These are phyloP conservation scores for Sugiyamaella japonica DNA, from an alignment of 1,139 yeast genomes.

Conservation along the genomic window DNA sequence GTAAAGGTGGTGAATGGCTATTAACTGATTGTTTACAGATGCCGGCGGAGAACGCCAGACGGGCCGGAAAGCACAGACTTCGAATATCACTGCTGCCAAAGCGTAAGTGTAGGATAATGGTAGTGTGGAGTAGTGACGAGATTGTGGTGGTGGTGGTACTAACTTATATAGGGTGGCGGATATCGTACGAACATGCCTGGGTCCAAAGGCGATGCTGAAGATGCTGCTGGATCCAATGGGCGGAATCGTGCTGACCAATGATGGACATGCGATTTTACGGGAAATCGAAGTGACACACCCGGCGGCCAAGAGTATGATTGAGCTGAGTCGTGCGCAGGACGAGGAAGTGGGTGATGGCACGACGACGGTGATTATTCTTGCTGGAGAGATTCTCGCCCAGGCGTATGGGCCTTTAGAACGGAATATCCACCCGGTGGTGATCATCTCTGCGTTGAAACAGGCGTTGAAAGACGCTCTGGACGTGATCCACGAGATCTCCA, in stretches of 20 bases:
- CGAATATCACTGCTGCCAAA: constrained; percentile 97
- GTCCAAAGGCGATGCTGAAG: constrained; percentile 99
- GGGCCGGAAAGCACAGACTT: constrained; percentile 95
- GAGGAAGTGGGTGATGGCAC: constrained; percentile 99
- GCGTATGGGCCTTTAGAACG: constrained; percentile 90
- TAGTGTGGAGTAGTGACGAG: constrained; percentile 2
- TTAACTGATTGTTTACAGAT: constrained; percentile 39
- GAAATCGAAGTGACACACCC: constrained; percentile 97
- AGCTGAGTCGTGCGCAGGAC: constrained; percentile 94
- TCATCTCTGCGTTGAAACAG: constrained; percentile 89
- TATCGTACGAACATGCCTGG: constrained; percentile 94
- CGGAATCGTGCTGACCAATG: constrained; percentile 95
- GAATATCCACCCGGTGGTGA: constrained; percentile 94
- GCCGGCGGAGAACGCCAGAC: constrained; percentile 92
- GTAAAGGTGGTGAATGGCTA: neutral
- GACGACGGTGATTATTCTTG: constrained; percentile 85
- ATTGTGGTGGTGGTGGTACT: neutral
- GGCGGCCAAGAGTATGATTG: constrained; percentile 98
- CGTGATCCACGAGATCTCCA: constrained; percentile 79
- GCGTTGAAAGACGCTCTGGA: constrained; percentile 91
- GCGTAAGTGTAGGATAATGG: constrained; percentile 48
- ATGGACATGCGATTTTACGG: constrained; percentile 93
- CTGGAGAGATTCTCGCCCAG: constrained; percentile 96
- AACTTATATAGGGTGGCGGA: constrained; percentile 62
- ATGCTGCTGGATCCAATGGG: constrained; percentile 99